A percentile compares a stretch with the other conserved stretches of the same genome.
Evolutionary conservation across 306 rosid genomes (phyloP).

Genomic region (Sicyos edulis): DNA sequence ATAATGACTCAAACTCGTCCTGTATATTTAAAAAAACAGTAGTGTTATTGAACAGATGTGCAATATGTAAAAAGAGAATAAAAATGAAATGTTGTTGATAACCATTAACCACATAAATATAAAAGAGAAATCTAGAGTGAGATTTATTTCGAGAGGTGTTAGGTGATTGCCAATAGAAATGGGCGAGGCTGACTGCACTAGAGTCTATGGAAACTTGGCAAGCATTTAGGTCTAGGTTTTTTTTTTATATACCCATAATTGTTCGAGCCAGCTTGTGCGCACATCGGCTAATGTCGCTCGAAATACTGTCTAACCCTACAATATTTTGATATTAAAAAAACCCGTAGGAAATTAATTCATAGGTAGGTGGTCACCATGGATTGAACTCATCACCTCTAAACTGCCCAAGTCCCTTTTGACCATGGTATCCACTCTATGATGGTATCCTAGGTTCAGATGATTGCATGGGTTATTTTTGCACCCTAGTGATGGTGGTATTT

Average conservation of each 20-base stretch:
- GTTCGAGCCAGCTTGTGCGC: too few relatives aligned
- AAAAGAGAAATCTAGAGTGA: background rate
- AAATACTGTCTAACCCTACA: too few relatives aligned
- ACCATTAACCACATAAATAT: background rate
- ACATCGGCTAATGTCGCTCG: too few relatives aligned
- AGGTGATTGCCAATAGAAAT: background rate
- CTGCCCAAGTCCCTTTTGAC: too few relatives aligned
- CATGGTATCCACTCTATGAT: too few relatives aligned
- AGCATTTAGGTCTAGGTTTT: too few relatives aligned
- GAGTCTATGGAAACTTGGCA: background rate
- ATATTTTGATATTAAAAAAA: too few relatives aligned
- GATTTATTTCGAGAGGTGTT: background rate
- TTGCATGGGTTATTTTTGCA: background rate
- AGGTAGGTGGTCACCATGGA: too few relatives aligned
- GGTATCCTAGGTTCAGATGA: background rate
- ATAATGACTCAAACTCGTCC: conserved; percentile 53
- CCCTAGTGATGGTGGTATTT: background rate
- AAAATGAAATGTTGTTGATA: background rate
- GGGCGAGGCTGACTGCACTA: background rate
- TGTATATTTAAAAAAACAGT: conserved; percentile 30
- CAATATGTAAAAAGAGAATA: background rate
- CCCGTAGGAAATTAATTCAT: too few relatives aligned
- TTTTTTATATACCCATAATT: too few relatives aligned
- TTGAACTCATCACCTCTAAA: too few relatives aligned
- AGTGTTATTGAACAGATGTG: conserved; percentile 22